Base-by-base conservation (phyloP, 1,284 basidiomycete species). In the Austroboletus niveus region DNA sequence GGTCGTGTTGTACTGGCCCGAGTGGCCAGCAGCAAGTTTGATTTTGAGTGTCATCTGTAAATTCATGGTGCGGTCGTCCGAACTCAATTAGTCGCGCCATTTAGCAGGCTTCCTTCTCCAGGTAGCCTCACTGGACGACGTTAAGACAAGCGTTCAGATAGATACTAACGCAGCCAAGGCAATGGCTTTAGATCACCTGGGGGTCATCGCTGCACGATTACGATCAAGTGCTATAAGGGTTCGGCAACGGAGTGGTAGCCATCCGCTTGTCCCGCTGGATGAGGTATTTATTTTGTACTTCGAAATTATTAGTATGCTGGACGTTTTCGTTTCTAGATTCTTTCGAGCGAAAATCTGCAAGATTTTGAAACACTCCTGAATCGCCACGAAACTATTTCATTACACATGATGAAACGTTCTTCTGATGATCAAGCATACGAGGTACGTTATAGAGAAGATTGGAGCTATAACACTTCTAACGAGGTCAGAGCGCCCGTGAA, bases 1-100 rank as follows among this genome's bases (percentile, higher is more conserved):
- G n/a, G 79, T 81, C 14, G 93, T 96, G 5, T 73, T 98, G 5
- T 95, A 91, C 65, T 89, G 91, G 79, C 94, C 96, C 0, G 96
- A 99, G 67, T 99, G 95, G 94, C 96, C 97, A 1, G 95, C 91
- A 8, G 92, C 96, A 1, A 81, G 86, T 38, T 69, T 97, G 20
- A 77, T 97, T 42, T 70, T 97, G 34, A 80, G 79, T 45, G 85
- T 95, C 39, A 79, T 87, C 8, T 87, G 85, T 58, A 88, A 85
- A 66, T 86, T 85, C 58, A 89, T 97, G 88, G 92, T 92, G 54
- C n/a, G 77, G 53, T 22, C 24, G n/a, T 40, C 38, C 30, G 34
- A 29, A 15, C 29, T 20, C 5, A 3, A 30, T 14, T 17, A 24
- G 35, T 27, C 14, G 17, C 45, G 10, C 11, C 8, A 47, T 45